A percentile compares a stretch with the other conserved stretches of the same genome.
Conservation (phyloP, 2,329 filamentous ascomycete species). For the Pseudocercospora ulei region DNA sequence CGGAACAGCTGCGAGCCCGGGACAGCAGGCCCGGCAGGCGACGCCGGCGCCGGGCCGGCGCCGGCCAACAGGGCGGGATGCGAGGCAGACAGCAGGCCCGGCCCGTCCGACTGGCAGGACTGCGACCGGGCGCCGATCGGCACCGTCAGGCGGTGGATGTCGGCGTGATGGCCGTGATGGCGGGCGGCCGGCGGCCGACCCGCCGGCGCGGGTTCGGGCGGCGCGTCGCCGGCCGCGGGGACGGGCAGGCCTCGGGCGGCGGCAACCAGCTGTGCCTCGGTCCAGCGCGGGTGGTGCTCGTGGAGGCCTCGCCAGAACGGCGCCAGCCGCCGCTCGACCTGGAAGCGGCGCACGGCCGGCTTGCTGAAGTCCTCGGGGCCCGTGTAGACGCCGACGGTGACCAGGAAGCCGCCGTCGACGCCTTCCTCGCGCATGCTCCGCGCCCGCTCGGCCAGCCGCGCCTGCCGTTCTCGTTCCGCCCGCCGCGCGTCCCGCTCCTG, state of each 20-base stretch:
- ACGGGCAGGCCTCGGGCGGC: constrained; percentile 75
- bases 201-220: constrained; percentile 54
- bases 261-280: constrained; percentile 88
- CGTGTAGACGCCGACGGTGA: constrained; percentile 88
- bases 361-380: constrained; percentile 92
- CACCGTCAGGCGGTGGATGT: constrained; percentile 63
- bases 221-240: constrained; percentile 72
- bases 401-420: constrained; percentile 87
- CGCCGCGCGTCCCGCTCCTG: constrained; percentile 82
- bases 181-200: constrained; percentile 31
- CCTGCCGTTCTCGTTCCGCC: constrained; percentile 67
- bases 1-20: constrained; percentile 54
- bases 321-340: constrained; percentile 88
- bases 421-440: constrained; percentile 83
- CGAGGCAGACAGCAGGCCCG: constrained; percentile 49
- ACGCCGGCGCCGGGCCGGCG: constrained; percentile 38
- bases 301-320: constrained; percentile 93
- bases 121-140: constrained; percentile 68
- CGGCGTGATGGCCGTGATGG: constrained; percentile 48
- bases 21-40: constrained; percentile 38
- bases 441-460: constrained; percentile 73
- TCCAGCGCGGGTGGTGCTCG: constrained; percentile 80
- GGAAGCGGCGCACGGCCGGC: constrained; percentile 72
- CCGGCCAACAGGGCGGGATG: constrained; percentile 50
- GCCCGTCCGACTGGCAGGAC: constrained; percentile 66